Evolutionary conservation across 1,139 yeast species (phyloP), one percentile per base, ranked within the genome.

Genomic region (Saccharomyces hybrid): DNA sequence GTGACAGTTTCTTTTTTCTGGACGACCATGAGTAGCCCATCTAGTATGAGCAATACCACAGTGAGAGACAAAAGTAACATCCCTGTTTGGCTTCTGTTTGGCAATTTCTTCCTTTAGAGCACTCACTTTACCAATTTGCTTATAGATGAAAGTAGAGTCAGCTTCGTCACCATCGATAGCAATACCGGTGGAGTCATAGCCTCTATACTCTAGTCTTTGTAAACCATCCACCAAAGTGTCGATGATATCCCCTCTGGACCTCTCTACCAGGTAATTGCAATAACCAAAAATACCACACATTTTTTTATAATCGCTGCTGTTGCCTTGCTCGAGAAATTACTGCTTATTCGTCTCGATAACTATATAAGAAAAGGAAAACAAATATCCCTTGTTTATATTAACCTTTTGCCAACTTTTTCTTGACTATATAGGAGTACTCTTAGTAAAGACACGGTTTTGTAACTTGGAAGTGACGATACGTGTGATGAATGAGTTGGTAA

Each of bases 1-100:
- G 71, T 95, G 99, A 72, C 98, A 93, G 77, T 95, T 95, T 61
- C 75, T 69, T 57, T 79, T 82, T 65, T 81, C 82, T 55, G 98
- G 98, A 66, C 85, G 88, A 73, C 99, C 99, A 73, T 95, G 99
- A 49, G 99, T 95, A 50, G 99, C 99, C 99, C 99, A 95, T 78
- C 99, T 86, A 16, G 99, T 95, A 74, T 95, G 99, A 44, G 99
- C 98, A 71, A 95, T 93, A 70, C 96, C 99, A 57, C 85, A 93
- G 70, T 93, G 99, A 72, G 86, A 83, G 64, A 83, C 86, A 68
- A 89, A 89, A 27, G 82, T 78, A 54, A 80, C 81, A 25, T 77
- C 72, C 63, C 84, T 79, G 68, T 85, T 80, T 56, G 82, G 78
- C 54, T 82, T 73, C 54, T 77, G 76, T 16, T 67, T 59, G 46